Evolutionary conservation across 805 yeast genomes (phyloP).

Genomic region (Wickerhamomyces pijperi): DNA sequence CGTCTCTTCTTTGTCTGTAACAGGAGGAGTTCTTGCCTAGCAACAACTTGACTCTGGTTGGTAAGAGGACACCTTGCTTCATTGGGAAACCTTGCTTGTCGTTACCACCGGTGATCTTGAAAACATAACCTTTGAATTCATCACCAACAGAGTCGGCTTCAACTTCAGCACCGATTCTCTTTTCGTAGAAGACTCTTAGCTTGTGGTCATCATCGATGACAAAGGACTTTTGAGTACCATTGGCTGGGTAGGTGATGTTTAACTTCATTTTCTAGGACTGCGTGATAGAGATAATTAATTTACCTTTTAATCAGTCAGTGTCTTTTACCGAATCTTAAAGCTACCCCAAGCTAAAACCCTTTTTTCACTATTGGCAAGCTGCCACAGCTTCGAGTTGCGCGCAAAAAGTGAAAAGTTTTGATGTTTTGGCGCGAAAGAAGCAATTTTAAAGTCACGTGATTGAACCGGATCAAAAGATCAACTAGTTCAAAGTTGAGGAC

Average conservation of each 20-base stretch:
- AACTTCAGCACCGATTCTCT: slow-evolving; percentile 99
- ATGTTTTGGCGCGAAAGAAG: too few relatives aligned
- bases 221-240: slow-evolving; percentile 98
- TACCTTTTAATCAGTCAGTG: too few relatives aligned
- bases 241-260: slow-evolving; percentile 99
- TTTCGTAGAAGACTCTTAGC: slow-evolving; percentile 95
- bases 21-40: slow-evolving; percentile 92
- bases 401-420: too few relatives aligned
- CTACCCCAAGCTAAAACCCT: too few relatives aligned
- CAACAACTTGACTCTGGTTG: slow-evolving; percentile 97
- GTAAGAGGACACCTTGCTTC: slow-evolving; percentile 99
- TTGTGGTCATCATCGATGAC: slow-evolving; percentile 99
- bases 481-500: too few relatives aligned
- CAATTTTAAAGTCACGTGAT: too few relatives aligned
- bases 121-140: slow-evolving; percentile 97
- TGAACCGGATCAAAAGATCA: too few relatives aligned
- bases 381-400: too few relatives aligned
- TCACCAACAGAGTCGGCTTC: slow-evolving; percentile 98
- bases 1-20: slow-evolving; percentile 99
- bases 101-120: slow-evolving; percentile 99
- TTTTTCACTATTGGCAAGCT: too few relatives aligned
- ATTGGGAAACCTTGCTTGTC: slow-evolving; percentile 99
- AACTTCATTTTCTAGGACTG: slow-evolving; percentile 25
- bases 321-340: too few relatives aligned
- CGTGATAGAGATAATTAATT: too few relatives aligned